Conservation (phyloP, 768 basidiomycete species). For the Phanerochaete sordida region DNA sequence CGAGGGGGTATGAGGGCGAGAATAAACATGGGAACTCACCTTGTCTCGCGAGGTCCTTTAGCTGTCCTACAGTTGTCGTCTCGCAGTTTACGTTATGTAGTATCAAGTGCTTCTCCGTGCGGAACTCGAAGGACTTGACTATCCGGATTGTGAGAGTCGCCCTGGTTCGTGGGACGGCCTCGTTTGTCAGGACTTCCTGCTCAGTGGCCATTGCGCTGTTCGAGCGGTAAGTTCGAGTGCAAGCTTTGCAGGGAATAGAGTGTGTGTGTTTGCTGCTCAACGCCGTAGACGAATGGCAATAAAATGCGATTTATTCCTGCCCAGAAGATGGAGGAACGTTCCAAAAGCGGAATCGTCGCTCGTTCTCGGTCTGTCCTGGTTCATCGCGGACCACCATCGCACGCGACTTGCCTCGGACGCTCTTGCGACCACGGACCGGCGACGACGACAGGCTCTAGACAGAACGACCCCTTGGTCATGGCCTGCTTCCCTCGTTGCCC, state of each 20-base stretch:
- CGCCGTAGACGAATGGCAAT: not conserved
- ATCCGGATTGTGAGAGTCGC: conserved; percentile 89
- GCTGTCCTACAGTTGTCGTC: conserved; percentile 67
- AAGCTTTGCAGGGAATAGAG: not conserved
- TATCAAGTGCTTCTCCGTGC: conserved; percentile 86
- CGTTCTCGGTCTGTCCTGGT: not conserved
- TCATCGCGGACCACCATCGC: not conserved
- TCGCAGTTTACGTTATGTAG: conserved; percentile 80
- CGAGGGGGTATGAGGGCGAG: not conserved
- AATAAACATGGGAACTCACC: conserved; percentile 37
- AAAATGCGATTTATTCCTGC: not conserved
- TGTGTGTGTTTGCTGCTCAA: not conserved
- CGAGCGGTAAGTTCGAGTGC: not conserved
- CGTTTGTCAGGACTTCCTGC: conserved; percentile 55
- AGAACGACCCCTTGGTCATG: not conserved
- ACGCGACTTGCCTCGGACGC: not conserved
- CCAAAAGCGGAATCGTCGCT: not conserved
- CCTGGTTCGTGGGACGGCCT: conserved; percentile 60
- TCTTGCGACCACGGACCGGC: not conserved
- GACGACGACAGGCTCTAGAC: not conserved
- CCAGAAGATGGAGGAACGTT: conserved; percentile 1
- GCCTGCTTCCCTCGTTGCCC: not conserved
- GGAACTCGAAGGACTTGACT: conserved; percentile 92
- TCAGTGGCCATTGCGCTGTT: conserved; percentile 14
- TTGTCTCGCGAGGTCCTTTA: conserved; percentile 70